phyloP scores from a whole-genome alignment of 306 rosid species.

The Lathyrus tuberosus region DNA sequence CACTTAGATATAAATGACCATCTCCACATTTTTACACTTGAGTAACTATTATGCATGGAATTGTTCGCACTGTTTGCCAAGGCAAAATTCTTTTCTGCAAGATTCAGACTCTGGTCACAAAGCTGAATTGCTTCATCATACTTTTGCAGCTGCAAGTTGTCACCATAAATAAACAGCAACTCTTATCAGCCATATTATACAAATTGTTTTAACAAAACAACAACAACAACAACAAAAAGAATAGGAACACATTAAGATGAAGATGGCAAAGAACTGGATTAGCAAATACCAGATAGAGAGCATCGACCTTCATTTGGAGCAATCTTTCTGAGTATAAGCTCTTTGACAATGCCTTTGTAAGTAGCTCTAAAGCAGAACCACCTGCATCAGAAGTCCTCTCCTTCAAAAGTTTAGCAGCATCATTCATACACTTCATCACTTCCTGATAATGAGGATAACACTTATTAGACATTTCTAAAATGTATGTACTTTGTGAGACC shows the following conservation, averaged over 20 bases:
- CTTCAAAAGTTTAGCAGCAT: constrained; percentile 64
- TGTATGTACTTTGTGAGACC: too few species aligned
- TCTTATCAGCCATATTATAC: constrained; percentile 32
- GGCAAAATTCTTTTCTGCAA: constrained; percentile 74
- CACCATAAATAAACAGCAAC: constrained; percentile 39
- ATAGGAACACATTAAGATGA: constrained; percentile 25
- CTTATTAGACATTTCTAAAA: too few species aligned
- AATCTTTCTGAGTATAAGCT: constrained; percentile 79
- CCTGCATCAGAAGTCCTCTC: constrained; percentile 68
- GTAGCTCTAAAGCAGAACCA: constrained; percentile 62
- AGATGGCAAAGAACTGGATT: constrained; percentile 30
- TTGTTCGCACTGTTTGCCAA: constrained; percentile 38
- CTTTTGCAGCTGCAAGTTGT: too few species aligned
- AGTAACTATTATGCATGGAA: constrained; percentile 43
- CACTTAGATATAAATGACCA: constrained; percentile 82
- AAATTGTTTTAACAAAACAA: constrained; percentile 23
- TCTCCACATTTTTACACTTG: constrained; percentile 69
- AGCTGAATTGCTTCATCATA: constrained; percentile 76
- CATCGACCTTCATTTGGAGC: constrained; percentile 91
- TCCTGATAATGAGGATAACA: constrained; percentile 58
- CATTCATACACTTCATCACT: constrained; percentile 56
- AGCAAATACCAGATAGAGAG: constrained; percentile 66
- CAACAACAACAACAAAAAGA: background rate
- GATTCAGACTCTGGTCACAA: constrained; percentile 69
- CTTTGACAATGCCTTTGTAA: constrained; percentile 70